Conservation (phyloP, 257 asterid genomes). For the Salvia splendens region DNA sequence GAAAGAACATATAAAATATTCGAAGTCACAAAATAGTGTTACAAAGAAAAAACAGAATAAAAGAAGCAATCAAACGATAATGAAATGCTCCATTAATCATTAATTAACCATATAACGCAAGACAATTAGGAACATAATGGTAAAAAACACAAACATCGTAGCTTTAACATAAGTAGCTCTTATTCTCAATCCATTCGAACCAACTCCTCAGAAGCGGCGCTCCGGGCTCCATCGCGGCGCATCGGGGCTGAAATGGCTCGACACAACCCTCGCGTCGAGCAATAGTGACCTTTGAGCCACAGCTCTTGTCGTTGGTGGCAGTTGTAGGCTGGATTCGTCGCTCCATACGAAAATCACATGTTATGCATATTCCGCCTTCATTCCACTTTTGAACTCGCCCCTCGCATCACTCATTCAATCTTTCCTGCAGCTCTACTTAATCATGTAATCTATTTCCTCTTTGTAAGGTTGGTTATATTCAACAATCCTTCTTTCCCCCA, state of each 20-base stretch:
- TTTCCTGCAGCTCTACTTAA: neutral
- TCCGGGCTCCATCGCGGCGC: constrained; percentile 70
- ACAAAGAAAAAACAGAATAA: too few relatives aligned
- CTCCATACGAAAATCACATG: neutral
- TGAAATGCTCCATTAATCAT: too few relatives aligned
- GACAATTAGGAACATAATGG: too few relatives aligned
- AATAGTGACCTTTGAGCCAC: constrained; percentile 41
- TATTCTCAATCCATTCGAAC: too few relatives aligned
- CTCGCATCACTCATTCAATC: neutral
- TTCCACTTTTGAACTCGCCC: neutral
- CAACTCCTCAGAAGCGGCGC: constrained; percentile 35
- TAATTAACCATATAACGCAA: too few relatives aligned
- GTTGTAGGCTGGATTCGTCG: too few relatives aligned
- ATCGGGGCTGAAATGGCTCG: constrained; percentile 71
- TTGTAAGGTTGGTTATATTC: too few relatives aligned
- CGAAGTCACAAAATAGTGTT: too few relatives aligned
- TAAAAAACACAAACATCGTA: too few relatives aligned
- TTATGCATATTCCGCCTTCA: constrained; percentile 12
- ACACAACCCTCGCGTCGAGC: constrained; percentile 67
- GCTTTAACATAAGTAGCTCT: too few relatives aligned
- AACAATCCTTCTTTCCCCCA: neutral
- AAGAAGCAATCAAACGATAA: too few relatives aligned
- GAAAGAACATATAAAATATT: too few relatives aligned
- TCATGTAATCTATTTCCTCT: neutral
- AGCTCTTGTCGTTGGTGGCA: neutral